Evolutionary conservation across 768 basidiomycete genomes (phyloP).

Genomic region (Xanthoconium purpureum): DNA sequence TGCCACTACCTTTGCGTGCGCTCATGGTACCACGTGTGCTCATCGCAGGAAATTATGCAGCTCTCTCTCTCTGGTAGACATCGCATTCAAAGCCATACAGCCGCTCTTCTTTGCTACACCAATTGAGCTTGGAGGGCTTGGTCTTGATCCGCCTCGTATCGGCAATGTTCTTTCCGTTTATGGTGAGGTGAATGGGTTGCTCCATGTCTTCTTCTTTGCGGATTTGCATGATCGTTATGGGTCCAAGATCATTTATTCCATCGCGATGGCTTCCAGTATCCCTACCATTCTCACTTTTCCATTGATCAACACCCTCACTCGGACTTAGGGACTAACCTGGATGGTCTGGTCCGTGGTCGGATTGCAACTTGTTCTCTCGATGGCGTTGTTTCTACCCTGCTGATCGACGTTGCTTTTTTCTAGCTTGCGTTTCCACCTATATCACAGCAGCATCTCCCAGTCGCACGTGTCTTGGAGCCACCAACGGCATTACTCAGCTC

Average conservation of each 20-base stretch:
- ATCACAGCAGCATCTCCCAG: slow-evolving; percentile 67
- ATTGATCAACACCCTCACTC: slow-evolving; percentile 54
- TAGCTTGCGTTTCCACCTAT: slow-evolving; percentile 70
- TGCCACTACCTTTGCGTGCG: slow-evolving; percentile 46
- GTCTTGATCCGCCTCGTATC: slow-evolving; percentile 59
- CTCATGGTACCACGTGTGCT: slow-evolving; percentile 56
- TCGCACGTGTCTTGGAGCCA: slow-evolving; percentile 28
- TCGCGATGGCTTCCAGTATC: slow-evolving; percentile 47
- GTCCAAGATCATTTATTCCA: slow-evolving; percentile 57
- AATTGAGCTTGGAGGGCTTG: slow-evolving; percentile 63
- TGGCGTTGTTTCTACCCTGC: slow-evolving; percentile 30
- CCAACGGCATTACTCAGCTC: too few relatives aligned
- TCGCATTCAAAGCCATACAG: slow-evolving; percentile 60
- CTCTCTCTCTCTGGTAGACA: slow-evolving; percentile 64
- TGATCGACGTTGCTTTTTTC: background rate
- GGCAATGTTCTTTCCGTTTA: slow-evolving; percentile 61
- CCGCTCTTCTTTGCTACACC: slow-evolving; percentile 74
- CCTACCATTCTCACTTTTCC: slow-evolving; percentile 62
- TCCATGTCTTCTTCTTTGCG: slow-evolving; percentile 70
- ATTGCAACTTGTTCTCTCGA: slow-evolving; percentile 45
- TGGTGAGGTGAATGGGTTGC: slow-evolving; percentile 61
- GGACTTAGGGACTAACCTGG: slow-evolving; percentile 42
- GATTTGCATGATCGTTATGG: slow-evolving; percentile 57
- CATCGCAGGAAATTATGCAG: slow-evolving; percentile 61
- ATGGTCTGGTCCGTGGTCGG: slow-evolving; percentile 51